Conservation (phyloP, 176 grass and related monocot genomes). For the Musa beccarii region DNA sequence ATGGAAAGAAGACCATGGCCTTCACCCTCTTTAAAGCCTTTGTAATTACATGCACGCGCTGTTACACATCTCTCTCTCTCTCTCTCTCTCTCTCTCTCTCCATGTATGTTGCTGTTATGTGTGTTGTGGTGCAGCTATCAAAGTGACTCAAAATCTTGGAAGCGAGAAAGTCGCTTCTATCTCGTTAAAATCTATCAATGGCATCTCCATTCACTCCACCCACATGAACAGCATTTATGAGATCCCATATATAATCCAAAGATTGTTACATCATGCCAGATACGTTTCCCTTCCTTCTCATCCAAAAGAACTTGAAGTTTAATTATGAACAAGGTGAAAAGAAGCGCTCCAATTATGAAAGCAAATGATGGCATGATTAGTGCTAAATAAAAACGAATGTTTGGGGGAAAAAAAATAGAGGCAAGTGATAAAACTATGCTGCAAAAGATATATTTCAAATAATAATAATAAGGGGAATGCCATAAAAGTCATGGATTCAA, state of each 20-base stretch:
- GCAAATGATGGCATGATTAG: no score
- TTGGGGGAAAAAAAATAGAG: no score
- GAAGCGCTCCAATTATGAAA: no score
- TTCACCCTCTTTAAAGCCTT: slow-evolving; percentile 8
- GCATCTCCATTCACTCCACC: slow-evolving; percentile 24
- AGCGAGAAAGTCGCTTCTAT: slow-evolving; percentile 20
- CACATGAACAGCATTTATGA: slow-evolving; percentile 22
- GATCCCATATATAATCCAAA: neutral
- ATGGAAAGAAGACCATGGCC: neutral
- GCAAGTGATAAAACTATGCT: no score
- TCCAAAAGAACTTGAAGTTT: no score
- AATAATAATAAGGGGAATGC: no score
- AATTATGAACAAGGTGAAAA: no score
- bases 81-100: slow-evolving; percentile 2
- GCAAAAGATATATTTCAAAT: no score
- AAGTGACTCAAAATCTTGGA: slow-evolving; percentile 7
- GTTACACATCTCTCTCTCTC: neutral
- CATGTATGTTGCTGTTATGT: neutral
- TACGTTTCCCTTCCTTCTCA: no score
- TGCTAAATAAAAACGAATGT: no score
- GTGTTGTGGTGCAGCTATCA: neutral
- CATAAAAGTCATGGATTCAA: no score
- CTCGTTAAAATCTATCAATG: slow-evolving; percentile 28
- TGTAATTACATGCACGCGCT: neutral
- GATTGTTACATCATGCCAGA: no score